Evolutionary conservation across 2,329 filamentous ascomycete species (phyloP), one percentile per base, ranked within the genome.

Genomic region (Colletotrichum incanum): DNA sequence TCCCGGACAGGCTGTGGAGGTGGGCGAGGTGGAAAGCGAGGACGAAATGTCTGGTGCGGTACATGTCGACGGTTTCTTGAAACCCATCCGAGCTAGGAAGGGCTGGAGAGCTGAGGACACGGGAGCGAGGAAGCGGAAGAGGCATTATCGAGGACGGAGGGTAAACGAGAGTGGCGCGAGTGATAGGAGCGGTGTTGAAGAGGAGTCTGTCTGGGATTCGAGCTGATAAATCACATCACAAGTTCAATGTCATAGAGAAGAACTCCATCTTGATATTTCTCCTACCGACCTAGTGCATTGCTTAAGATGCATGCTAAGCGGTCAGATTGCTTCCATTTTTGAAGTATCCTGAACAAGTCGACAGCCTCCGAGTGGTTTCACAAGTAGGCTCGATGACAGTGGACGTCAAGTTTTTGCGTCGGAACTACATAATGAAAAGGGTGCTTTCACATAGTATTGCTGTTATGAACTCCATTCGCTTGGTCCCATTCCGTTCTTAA

Each of bases 51-150:
- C 85, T 11, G 92, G 91, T 0, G 91, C 86, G 0, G 89, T 93
- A 26, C 92, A 93, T 76, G 86, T 90, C 1, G 92, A 94, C 79
- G 90, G 92, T 0, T 94, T 93, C 76, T 75, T 94, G 76, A 84
- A 85, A 77, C 86, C 88, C 5, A 85, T 93, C 64, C 82, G 83
- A 69, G 79, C 83, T 0, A 81, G 84, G 8, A 81, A 77, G 54
- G 88, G 87, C 0, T 90, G 87, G 88, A 55, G 71, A 20, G 71
- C 67, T 2, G 71, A 73, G 43, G 71, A 73, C 7, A 45, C 56
- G 41, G 61, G 61, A 5, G 28, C n/a, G 39, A 73, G 71, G 61
- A 73, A 73, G 67, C 71, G 71, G 9, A 73, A 73, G 61, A 67
- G 61, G 31, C 67, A 73, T 52, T 73, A 67, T 39, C 61, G 71